Base-by-base conservation (phyloP, 345 rosid genomes). In the Pistacia integerrima region DNA sequence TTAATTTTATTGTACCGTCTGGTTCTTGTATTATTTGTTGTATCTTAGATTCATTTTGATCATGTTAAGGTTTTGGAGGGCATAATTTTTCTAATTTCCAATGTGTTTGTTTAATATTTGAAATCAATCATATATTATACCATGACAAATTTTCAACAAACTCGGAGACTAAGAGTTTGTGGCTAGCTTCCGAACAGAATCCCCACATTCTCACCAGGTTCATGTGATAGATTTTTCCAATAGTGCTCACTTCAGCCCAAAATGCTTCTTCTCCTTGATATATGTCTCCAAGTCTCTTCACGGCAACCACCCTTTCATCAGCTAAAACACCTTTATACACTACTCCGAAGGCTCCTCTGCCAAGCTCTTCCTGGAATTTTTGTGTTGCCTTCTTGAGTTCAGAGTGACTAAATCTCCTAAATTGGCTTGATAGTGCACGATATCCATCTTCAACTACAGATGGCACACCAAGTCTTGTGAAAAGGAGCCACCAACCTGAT, bases 331-430 rank as follows among this genome's bases (percentile, higher is more conserved):
- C 87, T 81, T 86, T 86, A 73, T 75, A 86, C 14, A 82, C 85
- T 25, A 78, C 84, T 22, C 87, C 85, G 22, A 82, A 84, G 22
- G 82, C 89, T 17, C 87, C 87, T 84, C 77, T 79, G 54, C 89
- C 85, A 5, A 86, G 63, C 67, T 76, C 85, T 36, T 66, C 74
- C 6, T 52, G 22, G 30, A 60, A 60, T 2, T 22, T 60, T 60
- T 28, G 13, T 20, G 64, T 60, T 20, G 35, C 64, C 16, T 60
- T 60, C 64, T 60, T 60, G 30, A 60, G 64, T 12, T 22, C 64
- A 8, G 13, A 3, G 3, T 60, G 20, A 28, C 14, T 60, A 5
- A 22, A 60, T 25, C 36, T 60, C 33, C 33, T 60, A 14, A 60
- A 60, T 9, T 13, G 35, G 14, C 11, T 60, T 60, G 64, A 11